Percentiles rank a stretch among this genome's conserved stretches.
phyloP scores from a whole-genome alignment of 257 asterid genomes.

The Echites panduratus region DNA sequence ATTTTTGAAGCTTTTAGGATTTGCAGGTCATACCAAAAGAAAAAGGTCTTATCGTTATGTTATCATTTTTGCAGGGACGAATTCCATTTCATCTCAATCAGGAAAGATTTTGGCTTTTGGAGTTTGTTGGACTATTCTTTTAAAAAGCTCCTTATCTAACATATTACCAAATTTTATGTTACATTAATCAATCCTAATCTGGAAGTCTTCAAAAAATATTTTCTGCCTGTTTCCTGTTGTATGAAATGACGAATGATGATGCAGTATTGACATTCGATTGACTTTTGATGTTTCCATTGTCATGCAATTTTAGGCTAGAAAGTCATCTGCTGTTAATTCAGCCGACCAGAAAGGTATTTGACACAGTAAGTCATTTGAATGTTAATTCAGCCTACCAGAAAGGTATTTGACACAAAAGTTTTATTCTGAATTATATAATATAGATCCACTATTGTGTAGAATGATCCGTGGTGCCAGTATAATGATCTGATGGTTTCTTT shows the following conservation, averaged over 20 bases:
- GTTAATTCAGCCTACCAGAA: no score
- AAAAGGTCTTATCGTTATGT: no score
- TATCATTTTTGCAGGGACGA: no score
- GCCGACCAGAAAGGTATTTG: constrained; percentile 4
- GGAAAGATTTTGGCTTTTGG: no score
- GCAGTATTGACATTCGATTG: not conserved
- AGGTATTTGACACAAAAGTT: no score
- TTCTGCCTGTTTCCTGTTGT: not conserved
- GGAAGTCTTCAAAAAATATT: not conserved
- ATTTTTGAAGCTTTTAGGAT: no score
- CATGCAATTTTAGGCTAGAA: constrained; percentile 7
- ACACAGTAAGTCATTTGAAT: no score
- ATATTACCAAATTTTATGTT: not conserved
- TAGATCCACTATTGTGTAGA: not conserved
- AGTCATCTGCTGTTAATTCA: constrained; percentile 11
- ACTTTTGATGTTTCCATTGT: not conserved
- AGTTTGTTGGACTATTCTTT: no score
- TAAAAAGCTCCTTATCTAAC: not conserved
- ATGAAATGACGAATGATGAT: not conserved
- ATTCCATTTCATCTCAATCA: no score
- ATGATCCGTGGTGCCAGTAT: not conserved
- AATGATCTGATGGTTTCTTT: constrained; percentile 9
- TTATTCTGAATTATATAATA: not conserved
- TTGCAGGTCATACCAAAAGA: no score
- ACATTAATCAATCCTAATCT: not conserved